Conservation (phyloP, 2,329 filamentous ascomycete species). For the Epichloe festucae region DNA sequence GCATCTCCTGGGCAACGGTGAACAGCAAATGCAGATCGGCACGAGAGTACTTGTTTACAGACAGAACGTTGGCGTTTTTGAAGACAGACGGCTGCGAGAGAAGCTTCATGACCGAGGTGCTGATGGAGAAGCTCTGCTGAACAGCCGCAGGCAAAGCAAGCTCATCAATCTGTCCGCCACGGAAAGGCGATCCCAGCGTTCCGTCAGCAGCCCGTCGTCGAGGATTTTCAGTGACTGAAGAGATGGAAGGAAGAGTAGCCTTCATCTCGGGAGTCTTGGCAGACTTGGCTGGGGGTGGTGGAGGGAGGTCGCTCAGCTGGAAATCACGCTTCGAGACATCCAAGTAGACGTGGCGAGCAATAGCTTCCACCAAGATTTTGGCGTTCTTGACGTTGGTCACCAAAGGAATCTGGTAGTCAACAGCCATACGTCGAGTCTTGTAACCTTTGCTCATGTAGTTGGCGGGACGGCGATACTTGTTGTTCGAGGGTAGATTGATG, state of each 20-base stretch:
- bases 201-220: constrained; percentile 17
- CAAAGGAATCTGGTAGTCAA: constrained; percentile 90
- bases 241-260: constrained; percentile 28
- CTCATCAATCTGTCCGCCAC: constrained; percentile 25
- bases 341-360: constrained; percentile 77
- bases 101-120: constrained; percentile 55
- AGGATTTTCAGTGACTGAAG: constrained; percentile 23
- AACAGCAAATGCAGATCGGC: constrained; percentile 86
- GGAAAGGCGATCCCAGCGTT: constrained; percentile 12
- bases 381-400: constrained; percentile 99
- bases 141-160: constrained; percentile 33
- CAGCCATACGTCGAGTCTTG: constrained; percentile 91
- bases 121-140: constrained; percentile 39
- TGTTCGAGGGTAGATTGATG: constrained; percentile 98
- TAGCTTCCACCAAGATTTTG: constrained; percentile 90
- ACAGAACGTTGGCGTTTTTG: constrained; percentile 80
- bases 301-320: constrained; percentile 74
- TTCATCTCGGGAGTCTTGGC: constrained; percentile 46
- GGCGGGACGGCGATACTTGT: constrained; percentile 88
- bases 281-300: constrained; percentile 56
- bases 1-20: constrained; percentile 96
- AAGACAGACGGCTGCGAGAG: constrained; percentile 67
- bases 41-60: constrained; percentile 79
- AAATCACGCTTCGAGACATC: constrained; percentile 75
- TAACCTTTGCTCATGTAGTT: constrained; percentile 99